Evolutionary conservation across 768 basidiomycete genomes (phyloP).

Genomic region (Macrolepiota fuliginosa): DNA sequence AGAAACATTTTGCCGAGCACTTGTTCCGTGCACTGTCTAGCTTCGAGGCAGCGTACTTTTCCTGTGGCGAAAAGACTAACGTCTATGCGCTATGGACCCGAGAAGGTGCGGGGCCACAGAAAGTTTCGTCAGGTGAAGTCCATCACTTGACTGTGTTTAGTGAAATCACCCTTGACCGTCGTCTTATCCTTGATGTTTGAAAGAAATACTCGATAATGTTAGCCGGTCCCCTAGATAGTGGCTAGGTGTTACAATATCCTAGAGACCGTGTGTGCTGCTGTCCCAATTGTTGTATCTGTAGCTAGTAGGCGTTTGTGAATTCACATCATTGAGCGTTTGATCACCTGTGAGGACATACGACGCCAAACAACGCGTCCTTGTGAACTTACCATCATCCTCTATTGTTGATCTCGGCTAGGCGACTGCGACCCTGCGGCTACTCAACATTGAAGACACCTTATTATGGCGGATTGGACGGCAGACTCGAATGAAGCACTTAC

Average conservation of each 20-base stretch:
- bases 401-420: background rate
- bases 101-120: background rate
- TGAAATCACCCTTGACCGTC: background rate
- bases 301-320: background rate
- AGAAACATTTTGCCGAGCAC: background rate
- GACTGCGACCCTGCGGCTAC: background rate
- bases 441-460: background rate
- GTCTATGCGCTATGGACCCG: background rate
- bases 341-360: background rate
- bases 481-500: conserved; percentile 77
- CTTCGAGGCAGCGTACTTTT: background rate
- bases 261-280: too few relatives aligned
- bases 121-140: background rate
- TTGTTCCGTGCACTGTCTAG: too few relatives aligned
- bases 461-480: conserved; percentile 69
- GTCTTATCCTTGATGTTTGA: background rate
- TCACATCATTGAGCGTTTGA: background rate
- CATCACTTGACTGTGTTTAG: background rate
- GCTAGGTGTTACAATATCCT: too few relatives aligned
- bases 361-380: conserved; percentile 32
- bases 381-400: background rate
- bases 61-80: background rate
- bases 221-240: too few relatives aligned
- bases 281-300: background rate
- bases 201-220: too few relatives aligned